phyloP scores from a whole-genome alignment of 1,284 basidiomycete genomes.

The Cutaneotrichosporon sp. region DNA sequence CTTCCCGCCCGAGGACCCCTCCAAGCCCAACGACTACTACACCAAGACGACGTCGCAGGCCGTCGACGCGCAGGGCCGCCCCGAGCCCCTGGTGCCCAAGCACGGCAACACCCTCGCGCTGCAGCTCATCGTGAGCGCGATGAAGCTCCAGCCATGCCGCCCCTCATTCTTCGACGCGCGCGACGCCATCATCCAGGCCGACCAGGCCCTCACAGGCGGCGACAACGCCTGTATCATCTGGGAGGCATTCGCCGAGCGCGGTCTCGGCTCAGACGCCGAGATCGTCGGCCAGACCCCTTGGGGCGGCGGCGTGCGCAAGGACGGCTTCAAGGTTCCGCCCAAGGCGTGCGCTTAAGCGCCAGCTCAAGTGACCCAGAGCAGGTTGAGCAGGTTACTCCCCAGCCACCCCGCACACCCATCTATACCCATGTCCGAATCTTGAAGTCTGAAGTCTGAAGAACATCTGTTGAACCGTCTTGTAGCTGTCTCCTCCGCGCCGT shows the following conservation, averaged over 20 bases:
- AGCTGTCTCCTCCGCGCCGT: not conserved
- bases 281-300: conserved; percentile 79
- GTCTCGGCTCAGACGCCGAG: conserved; percentile 69
- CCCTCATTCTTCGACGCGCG: conserved; percentile 88
- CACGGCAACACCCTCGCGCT: conserved; percentile 84
- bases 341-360: not conserved
- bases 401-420: not conserved
- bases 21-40: conserved; percentile 63
- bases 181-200: conserved; percentile 90
- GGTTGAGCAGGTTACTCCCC: not conserved
- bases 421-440: not conserved
- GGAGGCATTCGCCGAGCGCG: conserved; percentile 76
- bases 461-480: not conserved
- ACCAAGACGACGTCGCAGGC: conserved; percentile 27
- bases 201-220: conserved; percentile 80
- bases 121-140: conserved; percentile 82
- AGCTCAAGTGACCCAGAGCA: not conserved
- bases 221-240: conserved; percentile 89
- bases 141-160: conserved; percentile 92
- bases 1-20: conserved; percentile 64
- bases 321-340: conserved; percentile 47
- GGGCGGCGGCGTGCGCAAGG: conserved; percentile 71
- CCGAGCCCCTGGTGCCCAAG: conserved; percentile 69
- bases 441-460: not conserved
- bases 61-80: conserved; percentile 48